Evolutionary conservation across 805 yeast species (phyloP), one percentile per base, ranked within the genome.

Genomic region (Kodamaea fukazawae): DNA sequence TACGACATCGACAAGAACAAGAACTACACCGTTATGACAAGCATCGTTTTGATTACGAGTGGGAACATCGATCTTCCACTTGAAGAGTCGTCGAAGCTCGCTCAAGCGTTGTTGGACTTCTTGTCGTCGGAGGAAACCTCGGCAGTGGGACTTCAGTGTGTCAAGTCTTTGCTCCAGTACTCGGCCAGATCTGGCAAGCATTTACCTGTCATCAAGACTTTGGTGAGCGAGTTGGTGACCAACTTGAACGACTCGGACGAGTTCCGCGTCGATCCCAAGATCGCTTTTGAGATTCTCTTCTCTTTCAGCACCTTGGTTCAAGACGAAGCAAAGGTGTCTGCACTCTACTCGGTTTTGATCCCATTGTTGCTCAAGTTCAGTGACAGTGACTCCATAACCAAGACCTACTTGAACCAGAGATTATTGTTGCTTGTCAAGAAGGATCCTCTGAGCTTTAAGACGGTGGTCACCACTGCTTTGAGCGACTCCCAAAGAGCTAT

Each of bases 141-240:
- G 2, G 32, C 61, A 6, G 57, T 62, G 22, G 64, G 64, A 9
- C 44, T 67, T 9, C 89, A 82, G 46, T 81, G 93, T 11, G 65
- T 83, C 36, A 81, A 73, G 49, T 68, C 81, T 0, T 61, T 86
- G 31, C 65, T 83, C 7, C 67, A 65, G 29, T 53, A 65, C 27
- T 40, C 62, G 26, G 40, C 56, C 3, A 56, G 53, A 5, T 47
- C 49, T 0, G 42, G 53, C 2, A 46, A 50, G 3, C 57, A 67
- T 4, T 63, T 72, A 6, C 58, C 64, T 4, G 55, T 75, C 1
- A 61, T 81, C 28, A 68, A 70, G 40, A 60, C 60, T 11, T 53
- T 78, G 20, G 57, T 84, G 2, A 75, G 79, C 7, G 61, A 61
- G 26, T 50, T 79, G 11, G 60, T 79, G 1, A 44, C 62, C 29